These are phyloP conservation scores for Diplotaxis tenuifolia DNA, from an alignment of 345 rosid genomes.

Conservation along the genomic window DNA sequence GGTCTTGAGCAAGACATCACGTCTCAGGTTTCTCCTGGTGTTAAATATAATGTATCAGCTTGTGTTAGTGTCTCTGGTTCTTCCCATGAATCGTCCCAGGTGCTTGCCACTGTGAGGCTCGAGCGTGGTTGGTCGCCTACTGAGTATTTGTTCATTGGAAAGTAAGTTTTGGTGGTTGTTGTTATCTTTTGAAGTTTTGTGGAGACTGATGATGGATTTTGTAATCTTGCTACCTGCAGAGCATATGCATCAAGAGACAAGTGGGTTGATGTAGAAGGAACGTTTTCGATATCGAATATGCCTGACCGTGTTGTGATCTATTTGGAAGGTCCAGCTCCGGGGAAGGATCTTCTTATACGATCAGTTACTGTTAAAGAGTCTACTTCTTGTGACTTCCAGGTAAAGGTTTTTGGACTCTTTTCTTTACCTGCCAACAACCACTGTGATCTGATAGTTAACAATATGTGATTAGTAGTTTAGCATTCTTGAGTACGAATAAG, in stretches of 20 bases:
- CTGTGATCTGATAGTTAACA: background rate
- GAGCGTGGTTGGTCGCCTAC: constrained; percentile 53
- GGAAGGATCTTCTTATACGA: constrained; percentile 68
- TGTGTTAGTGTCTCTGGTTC: constrained; percentile 68
- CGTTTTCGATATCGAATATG: constrained; percentile 59
- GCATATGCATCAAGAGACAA: constrained; percentile 53
- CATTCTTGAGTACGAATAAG: background rate
- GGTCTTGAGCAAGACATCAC: constrained; percentile 95
- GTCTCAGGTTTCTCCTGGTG: constrained; percentile 52
- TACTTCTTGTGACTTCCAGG: constrained; percentile 41
- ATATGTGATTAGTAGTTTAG: background rate
- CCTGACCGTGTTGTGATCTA: constrained; percentile 69
- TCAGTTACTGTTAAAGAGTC: constrained; percentile 62
- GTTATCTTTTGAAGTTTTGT: background rate
- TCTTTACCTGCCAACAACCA: background rate
- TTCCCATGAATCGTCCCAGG: constrained; percentile 55
- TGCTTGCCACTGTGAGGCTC: constrained; percentile 72
- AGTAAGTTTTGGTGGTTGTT: constrained; percentile 44
- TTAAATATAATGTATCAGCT: constrained; percentile 61
- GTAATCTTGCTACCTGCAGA: constrained; percentile 44
- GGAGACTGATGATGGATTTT: constrained; percentile 1
- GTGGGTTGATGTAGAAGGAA: constrained; percentile 79
- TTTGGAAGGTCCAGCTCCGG: constrained; percentile 90
- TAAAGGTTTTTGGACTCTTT: constrained; percentile 19
- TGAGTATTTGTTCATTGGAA: constrained; percentile 61